phyloP scores from a whole-genome alignment of 2,329 filamentous ascomycete genomes.

The Aspergillus bombycis region DNA sequence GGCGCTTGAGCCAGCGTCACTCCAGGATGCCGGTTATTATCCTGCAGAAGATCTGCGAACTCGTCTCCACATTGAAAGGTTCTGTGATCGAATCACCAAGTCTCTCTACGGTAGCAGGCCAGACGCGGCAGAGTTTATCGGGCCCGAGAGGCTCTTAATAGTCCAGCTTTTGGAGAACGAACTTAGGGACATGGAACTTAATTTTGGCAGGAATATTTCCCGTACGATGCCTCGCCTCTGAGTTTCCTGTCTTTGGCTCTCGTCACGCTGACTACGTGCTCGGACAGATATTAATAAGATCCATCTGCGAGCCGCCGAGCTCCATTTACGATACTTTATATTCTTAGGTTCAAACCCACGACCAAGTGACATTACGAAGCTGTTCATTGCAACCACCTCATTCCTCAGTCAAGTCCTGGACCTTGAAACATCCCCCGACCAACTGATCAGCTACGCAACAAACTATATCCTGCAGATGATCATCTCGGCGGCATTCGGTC shows the following conservation, averaged over 20 bases:
- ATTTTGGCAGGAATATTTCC: conserved; percentile 45
- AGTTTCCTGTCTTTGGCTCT: neutral
- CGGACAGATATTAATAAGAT: conserved; percentile 47
- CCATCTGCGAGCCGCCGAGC: conserved; percentile 48
- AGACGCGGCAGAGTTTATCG: conserved; percentile 53
- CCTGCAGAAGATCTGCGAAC: conserved; percentile 55
- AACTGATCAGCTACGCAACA: conserved; percentile 55
- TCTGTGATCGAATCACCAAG: conserved; percentile 60
- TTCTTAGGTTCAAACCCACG: conserved; percentile 50
- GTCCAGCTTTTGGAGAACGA: conserved; percentile 50
- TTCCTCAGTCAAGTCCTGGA: conserved; percentile 50
- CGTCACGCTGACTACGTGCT: neutral
- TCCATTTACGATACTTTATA: conserved; percentile 50
- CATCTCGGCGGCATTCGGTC: conserved; percentile 63
- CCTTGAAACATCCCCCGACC: conserved; percentile 47
- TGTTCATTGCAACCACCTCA: conserved; percentile 49
- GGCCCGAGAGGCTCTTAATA: conserved; percentile 46
- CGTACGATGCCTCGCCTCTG: conserved; percentile 22
- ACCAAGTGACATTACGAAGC: conserved; percentile 48
- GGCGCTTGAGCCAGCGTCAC: conserved; percentile 52
- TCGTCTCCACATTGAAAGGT: conserved; percentile 59
- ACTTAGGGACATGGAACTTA: conserved; percentile 55
- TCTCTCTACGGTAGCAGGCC: conserved; percentile 59
- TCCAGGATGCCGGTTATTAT: conserved; percentile 48
- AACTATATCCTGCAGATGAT: conserved; percentile 70